Conservation (phyloP, 768 basidiomycete species). For the Amanita phalloides region DNA sequence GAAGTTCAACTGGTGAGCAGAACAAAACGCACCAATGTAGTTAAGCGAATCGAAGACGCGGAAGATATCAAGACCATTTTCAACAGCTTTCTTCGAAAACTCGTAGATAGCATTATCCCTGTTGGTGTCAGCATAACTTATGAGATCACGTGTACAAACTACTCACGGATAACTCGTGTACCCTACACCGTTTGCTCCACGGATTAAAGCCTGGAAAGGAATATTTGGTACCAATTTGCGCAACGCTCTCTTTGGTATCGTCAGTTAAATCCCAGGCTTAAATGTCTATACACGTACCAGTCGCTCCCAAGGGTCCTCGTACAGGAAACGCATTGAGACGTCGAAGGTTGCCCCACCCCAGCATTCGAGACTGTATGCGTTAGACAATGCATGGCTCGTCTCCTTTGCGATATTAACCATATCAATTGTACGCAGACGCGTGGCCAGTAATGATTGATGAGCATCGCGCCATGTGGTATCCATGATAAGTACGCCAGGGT, state of each 20-base stretch:
- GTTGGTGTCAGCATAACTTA: constrained; percentile 8
- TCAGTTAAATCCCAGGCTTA: constrained; percentile 10
- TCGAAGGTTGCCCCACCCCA: constrained; percentile 99
- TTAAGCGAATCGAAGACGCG: constrained; percentile 98
- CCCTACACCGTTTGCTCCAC: constrained; percentile 98
- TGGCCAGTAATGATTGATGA: constrained; percentile 95
- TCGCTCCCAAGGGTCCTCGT: constrained; percentile 99
- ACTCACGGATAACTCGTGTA: constrained; percentile 96
- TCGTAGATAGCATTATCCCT: constrained; percentile 99
- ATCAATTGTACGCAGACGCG: constrained; percentile 89
- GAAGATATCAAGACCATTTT: constrained; percentile 99
- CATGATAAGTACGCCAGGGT: constrained; percentile 93
- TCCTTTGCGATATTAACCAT: constrained; percentile 99
- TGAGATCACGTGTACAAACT: not conserved
- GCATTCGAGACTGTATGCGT: constrained; percentile 95
- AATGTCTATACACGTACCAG: constrained; percentile 40
- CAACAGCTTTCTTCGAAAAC: constrained; percentile 99
- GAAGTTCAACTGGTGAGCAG: not conserved
- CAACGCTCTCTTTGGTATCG: constrained; percentile 58
- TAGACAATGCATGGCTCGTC: constrained; percentile 89
- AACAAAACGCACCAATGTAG: constrained; percentile 69
- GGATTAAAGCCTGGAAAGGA: constrained; percentile 94
- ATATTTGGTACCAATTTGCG: constrained; percentile 97
- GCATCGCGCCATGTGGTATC: constrained; percentile 99
- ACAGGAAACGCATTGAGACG: constrained; percentile 98